Percentiles rank a stretch among this genome's conserved stretches.
These are phyloP conservation scores for Leucaena leucocephala DNA, from an alignment of 306 rosid species.

Conservation along the genomic window DNA sequence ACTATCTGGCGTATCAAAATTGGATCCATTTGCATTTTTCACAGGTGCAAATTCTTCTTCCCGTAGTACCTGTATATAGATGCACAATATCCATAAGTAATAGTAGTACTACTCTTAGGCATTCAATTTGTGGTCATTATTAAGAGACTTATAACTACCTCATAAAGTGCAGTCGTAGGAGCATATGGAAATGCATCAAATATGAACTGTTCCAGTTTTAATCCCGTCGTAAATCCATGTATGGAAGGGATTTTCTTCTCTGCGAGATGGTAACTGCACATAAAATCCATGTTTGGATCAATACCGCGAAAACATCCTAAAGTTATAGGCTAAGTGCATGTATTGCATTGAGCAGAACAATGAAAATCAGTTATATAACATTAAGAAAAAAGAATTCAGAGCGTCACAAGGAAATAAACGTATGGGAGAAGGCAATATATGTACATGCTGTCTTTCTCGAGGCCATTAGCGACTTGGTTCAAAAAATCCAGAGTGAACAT, in stretches of 20 bases:
- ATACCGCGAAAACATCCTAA: constrained; percentile 26
- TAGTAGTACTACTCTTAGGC: constrained; percentile 5
- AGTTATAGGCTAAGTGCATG: neutral
- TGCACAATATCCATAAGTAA: constrained; percentile 24
- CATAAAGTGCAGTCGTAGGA: constrained; percentile 96
- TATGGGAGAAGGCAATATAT: constrained; percentile 37
- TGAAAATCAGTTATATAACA: constrained; percentile 17
- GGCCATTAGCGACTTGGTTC: constrained; percentile 96
- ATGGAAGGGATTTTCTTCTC: constrained; percentile 95
- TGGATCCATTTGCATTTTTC: constrained; percentile 90
- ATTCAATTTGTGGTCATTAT: constrained; percentile 15
- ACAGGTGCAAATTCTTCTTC: constrained; percentile 99
- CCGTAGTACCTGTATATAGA: constrained; percentile 63
- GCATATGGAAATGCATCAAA: constrained; percentile 98
- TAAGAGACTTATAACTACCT: constrained; percentile 55
- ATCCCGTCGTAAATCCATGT: constrained; percentile 76
- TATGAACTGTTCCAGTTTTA: constrained; percentile 90
- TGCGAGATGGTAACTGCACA: constrained; percentile 88
- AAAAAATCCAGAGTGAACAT: constrained; percentile 97
- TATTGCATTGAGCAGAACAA: neutral
- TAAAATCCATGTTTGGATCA: constrained; percentile 35
- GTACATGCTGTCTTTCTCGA: constrained; percentile 96
- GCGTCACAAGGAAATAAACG: constrained; percentile 15
- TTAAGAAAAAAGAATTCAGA: constrained; percentile 20
- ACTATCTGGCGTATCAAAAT: constrained; percentile 93